Evolutionary conservation across 345 rosid genomes (phyloP).

Genomic region (Moricandia moricandioides): DNA sequence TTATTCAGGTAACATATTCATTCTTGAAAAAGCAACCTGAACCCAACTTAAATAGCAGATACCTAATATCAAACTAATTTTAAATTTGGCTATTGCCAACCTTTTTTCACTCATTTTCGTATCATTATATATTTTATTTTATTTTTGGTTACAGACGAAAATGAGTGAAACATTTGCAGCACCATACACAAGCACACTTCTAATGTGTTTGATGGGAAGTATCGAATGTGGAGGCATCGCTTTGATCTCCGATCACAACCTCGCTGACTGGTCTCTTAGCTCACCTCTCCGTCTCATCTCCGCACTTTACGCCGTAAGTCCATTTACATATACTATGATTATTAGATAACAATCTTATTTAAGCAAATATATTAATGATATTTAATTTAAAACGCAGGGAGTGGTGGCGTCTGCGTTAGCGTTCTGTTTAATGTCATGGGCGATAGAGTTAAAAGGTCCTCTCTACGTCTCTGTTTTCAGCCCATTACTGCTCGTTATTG

Average conservation of each 20-base stretch:
- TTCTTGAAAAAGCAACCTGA: not conserved
- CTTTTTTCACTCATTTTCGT: too few relatives aligned
- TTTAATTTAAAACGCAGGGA: slow-evolving; percentile 45
- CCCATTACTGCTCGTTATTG: slow-evolving; percentile 69
- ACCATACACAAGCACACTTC: slow-evolving; percentile 72
- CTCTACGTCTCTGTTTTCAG: slow-evolving; percentile 87
- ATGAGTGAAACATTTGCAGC: slow-evolving; percentile 66
- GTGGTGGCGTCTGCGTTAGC: slow-evolving; percentile 70
- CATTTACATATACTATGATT: not conserved
- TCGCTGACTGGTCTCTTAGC: slow-evolving; percentile 62
- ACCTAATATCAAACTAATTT: not conserved
- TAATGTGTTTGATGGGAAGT: slow-evolving; percentile 75
- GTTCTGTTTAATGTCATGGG: slow-evolving; percentile 67
- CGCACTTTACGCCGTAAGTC: slow-evolving; percentile 62
- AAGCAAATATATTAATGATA: not conserved
- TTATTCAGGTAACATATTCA: slow-evolving; percentile 62
- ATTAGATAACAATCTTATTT: not conserved
- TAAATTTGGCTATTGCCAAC: not conserved
- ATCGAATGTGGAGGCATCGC: slow-evolving; percentile 54
- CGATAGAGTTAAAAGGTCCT: slow-evolving; percentile 72
- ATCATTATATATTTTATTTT: too few relatives aligned
- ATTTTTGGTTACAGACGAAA: slow-evolving; percentile 45
- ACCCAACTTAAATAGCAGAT: not conserved
- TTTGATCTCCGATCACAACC: slow-evolving; percentile 37
- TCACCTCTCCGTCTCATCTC: slow-evolving; percentile 56